Conservation (phyloP, 2,329 filamentous ascomycete species). For the Cytospora paraplurivora region DNA sequence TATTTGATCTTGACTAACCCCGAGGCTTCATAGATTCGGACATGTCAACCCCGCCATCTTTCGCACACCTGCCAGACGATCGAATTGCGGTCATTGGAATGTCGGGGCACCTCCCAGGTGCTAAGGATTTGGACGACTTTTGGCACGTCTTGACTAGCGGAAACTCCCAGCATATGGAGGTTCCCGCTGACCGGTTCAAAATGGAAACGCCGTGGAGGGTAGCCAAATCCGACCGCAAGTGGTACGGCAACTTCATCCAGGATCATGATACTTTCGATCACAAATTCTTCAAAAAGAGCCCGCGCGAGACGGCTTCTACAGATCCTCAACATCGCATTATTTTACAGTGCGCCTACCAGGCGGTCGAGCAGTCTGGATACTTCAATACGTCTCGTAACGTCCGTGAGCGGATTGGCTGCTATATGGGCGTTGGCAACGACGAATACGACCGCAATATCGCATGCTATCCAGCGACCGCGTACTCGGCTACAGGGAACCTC, state of each 20-base stretch:
- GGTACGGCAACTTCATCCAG: conserved; percentile 34
- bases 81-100: conserved; percentile 43
- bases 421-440: conserved; percentile 38
- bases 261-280: conserved; percentile 40
- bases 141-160: conserved; percentile 29
- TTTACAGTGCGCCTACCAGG: conserved; percentile 46
- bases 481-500: conserved; percentile 36
- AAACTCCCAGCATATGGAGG: conserved; percentile 18
- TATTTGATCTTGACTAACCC: not conserved
- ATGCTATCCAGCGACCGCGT: conserved; percentile 41
- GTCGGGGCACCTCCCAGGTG: conserved; percentile 40
- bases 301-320: conserved; percentile 40
- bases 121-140: conserved; percentile 28
- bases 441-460: conserved; percentile 47
- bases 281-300: conserved; percentile 43
- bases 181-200: not conserved
- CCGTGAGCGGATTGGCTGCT: conserved; percentile 38
- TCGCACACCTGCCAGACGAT: conserved; percentile 24
- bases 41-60: not conserved
- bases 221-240: conserved; percentile 6
- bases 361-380: conserved; percentile 36
- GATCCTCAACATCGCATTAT: conserved; percentile 45
- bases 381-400: conserved; percentile 4
- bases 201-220: not conserved
- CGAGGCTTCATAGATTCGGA: not conserved